Evolutionary conservation across 495 filamentous ascomycete genomes (phyloP), one percentile per base, ranked within the genome.

Genomic region (Aspergillus bridgeri): DNA sequence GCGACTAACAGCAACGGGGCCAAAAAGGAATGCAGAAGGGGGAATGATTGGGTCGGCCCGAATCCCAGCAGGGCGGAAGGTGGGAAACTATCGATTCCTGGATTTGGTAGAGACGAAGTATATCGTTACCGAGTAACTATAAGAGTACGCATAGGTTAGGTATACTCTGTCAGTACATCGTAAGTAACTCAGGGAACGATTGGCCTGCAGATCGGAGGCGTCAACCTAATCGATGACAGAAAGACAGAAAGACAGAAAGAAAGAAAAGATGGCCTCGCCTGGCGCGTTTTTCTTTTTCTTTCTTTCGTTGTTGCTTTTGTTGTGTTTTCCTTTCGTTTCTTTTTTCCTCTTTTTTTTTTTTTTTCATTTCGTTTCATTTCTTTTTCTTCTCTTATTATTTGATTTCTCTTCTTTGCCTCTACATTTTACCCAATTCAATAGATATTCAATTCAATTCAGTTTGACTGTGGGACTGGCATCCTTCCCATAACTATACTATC

Each of bases 381-480:
- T 38, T 42, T 60, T 25, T 51, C 47, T 54, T 60, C 11, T 38
- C 57, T 45, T 44, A 48, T 56, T 54, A 48, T 61, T 60, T 53
- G 44, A 62, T 61, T 54, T 64, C 62, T 60, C 59, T 52, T 68
- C 44, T 51, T 20, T 23, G 33, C 33, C 20, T 44, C 22, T 53
- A 19, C 23, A 25, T 27, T 6, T 15, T 52, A 11, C n/a, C n/a
- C n/a, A n/a, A n/a, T n/a, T n/a, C n/a, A n/a, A n/a, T n/a, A n/a
- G n/a, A n/a, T n/a, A n/a, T n/a, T n/a, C n/a, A n/a, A n/a, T n/a
- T n/a, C n/a, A n/a, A n/a, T n/a, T n/a, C n/a, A n/a, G n/a, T n/a
- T n/a, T n/a, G n/a, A n/a, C n/a, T n/a, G n/a, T n/a, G n/a, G n/a
- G n/a, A n/a, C n/a, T n/a, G n/a, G n/a, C n/a, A n/a, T n/a, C n/a